phyloP scores from a whole-genome alignment of 371 early-diverging fungal genomes.

The Mucor mucedo region DNA sequence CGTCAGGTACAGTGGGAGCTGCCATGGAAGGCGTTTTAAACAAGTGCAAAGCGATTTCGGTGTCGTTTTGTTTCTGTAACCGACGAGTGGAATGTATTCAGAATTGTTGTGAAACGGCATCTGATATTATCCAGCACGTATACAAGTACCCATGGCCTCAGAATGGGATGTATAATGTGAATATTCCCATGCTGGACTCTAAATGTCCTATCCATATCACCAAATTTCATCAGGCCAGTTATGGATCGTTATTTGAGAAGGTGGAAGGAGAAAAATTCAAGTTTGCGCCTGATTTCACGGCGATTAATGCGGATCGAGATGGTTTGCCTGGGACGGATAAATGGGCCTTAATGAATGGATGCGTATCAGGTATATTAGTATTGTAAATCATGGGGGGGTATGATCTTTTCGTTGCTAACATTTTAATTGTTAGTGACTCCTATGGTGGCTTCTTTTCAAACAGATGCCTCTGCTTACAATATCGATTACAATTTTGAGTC shows the following conservation, averaged over 20 bases:
- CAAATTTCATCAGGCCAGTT: conserved; percentile 30
- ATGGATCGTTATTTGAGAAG: conserved; percentile 41
- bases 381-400: too few relatives aligned
- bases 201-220: conserved; percentile 47
- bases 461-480: conserved; percentile 11
- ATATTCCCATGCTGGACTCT: conserved; percentile 44
- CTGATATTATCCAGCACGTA: conserved; percentile 40
- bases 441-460: conserved; percentile 39
- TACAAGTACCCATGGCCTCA: conserved; percentile 38
- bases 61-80: conserved; percentile 48
- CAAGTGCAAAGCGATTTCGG: conserved; percentile 42
- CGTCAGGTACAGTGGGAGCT: conserved; percentile 55
- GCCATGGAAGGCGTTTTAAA: conserved; percentile 49
- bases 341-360: conserved; percentile 43
- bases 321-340: conserved; percentile 43
- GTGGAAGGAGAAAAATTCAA: conserved; percentile 22
- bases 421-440: conserved; percentile 35
- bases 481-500: conserved; percentile 32
- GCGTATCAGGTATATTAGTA: conserved; percentile 39
- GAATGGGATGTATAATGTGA: conserved; percentile 44
- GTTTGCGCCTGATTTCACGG: conserved; percentile 42
- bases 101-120: conserved; percentile 43
- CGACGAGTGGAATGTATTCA: conserved; percentile 29
- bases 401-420: background rate
- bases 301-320: conserved; percentile 23